phyloP scores from a whole-genome alignment of 179 eudicot species.

The Sideroxylon spinosum region DNA sequence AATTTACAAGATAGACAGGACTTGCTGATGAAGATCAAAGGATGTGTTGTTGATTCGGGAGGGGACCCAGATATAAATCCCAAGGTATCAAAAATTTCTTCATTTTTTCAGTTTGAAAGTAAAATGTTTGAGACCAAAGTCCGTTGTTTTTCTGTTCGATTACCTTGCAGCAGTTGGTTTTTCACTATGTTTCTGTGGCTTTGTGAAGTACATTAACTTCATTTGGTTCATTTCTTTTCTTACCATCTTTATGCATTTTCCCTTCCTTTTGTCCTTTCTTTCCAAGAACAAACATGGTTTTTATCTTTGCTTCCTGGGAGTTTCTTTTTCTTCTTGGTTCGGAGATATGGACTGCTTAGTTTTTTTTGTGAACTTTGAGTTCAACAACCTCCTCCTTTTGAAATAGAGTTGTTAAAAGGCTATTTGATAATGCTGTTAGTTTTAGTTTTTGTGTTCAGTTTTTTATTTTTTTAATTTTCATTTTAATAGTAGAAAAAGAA shows the following conservation, averaged over 20 bases:
- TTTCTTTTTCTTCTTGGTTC: neutral
- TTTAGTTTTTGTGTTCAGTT: too few species aligned
- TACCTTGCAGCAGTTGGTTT: neutral
- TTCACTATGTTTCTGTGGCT: neutral
- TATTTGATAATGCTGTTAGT: too few species aligned
- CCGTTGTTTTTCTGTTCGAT: neutral
- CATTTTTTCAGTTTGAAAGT: neutral
- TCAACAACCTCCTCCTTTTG: neutral
- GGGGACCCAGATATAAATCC: slow-evolving; percentile 85
- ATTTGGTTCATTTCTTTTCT: neutral
- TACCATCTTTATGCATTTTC: neutral
- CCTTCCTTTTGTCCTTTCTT: neutral
- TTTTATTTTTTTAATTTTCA: too few species aligned
- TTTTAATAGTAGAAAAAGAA: too few species aligned
- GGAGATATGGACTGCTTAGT: neutral
- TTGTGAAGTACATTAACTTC: neutral
- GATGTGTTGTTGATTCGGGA: slow-evolving; percentile 90
- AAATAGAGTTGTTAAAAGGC: neutral
- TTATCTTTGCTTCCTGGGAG: slow-evolving; percentile 1
- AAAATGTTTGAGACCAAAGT: neutral
- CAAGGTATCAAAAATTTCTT: slow-evolving; percentile 41
- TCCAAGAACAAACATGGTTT: neutral
- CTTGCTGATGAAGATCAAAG: slow-evolving; percentile 65
- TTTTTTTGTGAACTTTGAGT: neutral
- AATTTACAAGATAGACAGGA: slow-evolving; percentile 58